These are phyloP conservation scores for Globisporangium acanthophoron DNA, from an alignment of 352 stramenopile genomes.

Conservation along the genomic window DNA sequence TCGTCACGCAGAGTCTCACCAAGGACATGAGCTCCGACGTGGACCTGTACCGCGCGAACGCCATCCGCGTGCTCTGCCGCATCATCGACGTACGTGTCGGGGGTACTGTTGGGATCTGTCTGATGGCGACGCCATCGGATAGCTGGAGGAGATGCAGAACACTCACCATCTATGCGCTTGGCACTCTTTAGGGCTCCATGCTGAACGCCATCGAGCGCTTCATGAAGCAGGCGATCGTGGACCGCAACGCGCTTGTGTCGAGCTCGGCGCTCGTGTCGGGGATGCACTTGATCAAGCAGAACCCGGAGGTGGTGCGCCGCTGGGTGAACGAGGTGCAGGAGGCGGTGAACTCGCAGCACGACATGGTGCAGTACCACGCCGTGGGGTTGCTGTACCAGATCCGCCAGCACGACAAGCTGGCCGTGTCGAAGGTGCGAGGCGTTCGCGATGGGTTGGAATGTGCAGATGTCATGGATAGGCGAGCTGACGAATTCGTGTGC, in stretches of 20 bases:
- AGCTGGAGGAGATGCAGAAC: too few species aligned
- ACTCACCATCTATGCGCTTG: background rate
- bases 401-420: conserved; percentile 97
- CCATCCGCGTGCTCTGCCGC: conserved; percentile 96
- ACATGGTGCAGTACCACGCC: conserved; percentile 99
- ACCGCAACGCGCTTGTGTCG: conserved; percentile 95
- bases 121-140: background rate
- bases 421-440: conserved; percentile 90
- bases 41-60: conserved; percentile 98
- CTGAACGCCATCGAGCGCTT: conserved; percentile 93
- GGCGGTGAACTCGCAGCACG: conserved; percentile 91
- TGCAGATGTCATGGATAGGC: background rate
- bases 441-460: background rate
- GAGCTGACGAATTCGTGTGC: background rate
- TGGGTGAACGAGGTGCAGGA: conserved; percentile 99
- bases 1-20: conserved; percentile 98
- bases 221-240: conserved; percentile 99
- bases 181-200: conserved; percentile 54
- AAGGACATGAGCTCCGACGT: conserved; percentile 99
- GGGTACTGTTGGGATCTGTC: background rate
- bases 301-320: conserved; percentile 88
- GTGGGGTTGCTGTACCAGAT: conserved; percentile 98
- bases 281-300: conserved; percentile 93
- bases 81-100: conserved; percentile 84
- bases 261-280: conserved; percentile 96